Conservation (phyloP, 2,329 filamentous ascomycete species). For the Colletotrichum incanum region DNA sequence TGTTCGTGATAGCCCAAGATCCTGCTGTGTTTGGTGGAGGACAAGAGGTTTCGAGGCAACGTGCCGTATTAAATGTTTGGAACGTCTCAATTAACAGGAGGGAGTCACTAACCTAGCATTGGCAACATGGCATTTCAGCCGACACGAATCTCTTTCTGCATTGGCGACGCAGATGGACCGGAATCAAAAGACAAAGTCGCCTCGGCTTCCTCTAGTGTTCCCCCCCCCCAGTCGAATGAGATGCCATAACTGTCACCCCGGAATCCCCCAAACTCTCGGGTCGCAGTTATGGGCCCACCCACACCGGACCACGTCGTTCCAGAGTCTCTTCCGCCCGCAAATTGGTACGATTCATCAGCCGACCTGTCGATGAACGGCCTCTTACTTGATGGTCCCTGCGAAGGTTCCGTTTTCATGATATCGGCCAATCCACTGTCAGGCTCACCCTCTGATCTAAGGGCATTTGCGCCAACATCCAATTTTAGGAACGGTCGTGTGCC, state of each 20-base stretch:
- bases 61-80: not conserved
- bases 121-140: not conserved
- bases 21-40: not conserved
- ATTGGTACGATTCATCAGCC: slow-evolving; percentile 37
- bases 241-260: slow-evolving; percentile 17
- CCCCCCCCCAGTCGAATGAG: slow-evolving; percentile 5
- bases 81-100: not conserved
- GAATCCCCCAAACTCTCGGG: slow-evolving; percentile 32
- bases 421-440: slow-evolving; percentile 19
- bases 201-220: not conserved
- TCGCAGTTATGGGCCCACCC: slow-evolving; percentile 33
- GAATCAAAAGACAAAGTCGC: not conserved
- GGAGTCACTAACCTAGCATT: not conserved
- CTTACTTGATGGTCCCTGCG: slow-evolving; percentile 12
- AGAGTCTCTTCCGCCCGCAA: slow-evolving; percentile 1
- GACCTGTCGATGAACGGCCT: slow-evolving; percentile 19
- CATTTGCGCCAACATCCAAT: slow-evolving; percentile 10
- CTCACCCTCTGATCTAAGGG: not conserved
- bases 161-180: not conserved
- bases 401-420: slow-evolving; percentile 27
- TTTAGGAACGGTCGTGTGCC: not conserved
- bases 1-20: not conserved
- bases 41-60: not conserved
- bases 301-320: slow-evolving; percentile 30
- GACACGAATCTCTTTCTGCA: not conserved